phyloP scores from a whole-genome alignment of 2,329 filamentous ascomycete genomes.

The Aspergillus caelatus region DNA sequence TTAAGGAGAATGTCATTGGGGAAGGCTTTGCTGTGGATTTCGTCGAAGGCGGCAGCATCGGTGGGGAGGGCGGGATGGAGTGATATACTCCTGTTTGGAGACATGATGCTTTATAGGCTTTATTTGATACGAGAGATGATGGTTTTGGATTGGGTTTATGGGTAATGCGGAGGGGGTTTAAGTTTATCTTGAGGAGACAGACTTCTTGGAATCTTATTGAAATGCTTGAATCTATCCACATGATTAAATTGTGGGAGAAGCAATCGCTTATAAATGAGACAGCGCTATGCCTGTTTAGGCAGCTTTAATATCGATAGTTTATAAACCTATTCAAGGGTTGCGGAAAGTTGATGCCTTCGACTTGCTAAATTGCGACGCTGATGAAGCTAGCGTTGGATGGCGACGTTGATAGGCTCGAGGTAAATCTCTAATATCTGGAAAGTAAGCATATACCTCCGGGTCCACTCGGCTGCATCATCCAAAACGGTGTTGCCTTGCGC shows the following conservation, averaged over 20 bases:
- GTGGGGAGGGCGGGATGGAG: not conserved
- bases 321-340: not conserved
- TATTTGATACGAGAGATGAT: not conserved
- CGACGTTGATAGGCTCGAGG: not conserved
- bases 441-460: no score
- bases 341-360: not conserved
- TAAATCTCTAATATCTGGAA: not conserved
- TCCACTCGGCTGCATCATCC: no score
- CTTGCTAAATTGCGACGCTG: not conserved
- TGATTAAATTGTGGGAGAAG: no score
- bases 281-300: no score
- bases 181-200: no score
- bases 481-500: no score
- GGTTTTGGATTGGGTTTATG: not conserved
- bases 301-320: no score
- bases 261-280: no score
- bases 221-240: no score
- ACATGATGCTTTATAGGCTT: not conserved
- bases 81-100: not conserved
- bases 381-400: not conserved
- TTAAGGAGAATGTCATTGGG: not conserved
- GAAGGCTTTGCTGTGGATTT: slow-evolving; percentile 5
- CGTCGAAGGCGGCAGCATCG: not conserved
- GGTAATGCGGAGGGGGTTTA: no score
- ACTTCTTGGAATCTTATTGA: no score